Percentiles rank a stretch among this genome's conserved stretches.
These are phyloP conservation scores for Symbiotaphrina buchneri DNA, from an alignment of 495 filamentous ascomycete species.

Conservation along the genomic window DNA sequence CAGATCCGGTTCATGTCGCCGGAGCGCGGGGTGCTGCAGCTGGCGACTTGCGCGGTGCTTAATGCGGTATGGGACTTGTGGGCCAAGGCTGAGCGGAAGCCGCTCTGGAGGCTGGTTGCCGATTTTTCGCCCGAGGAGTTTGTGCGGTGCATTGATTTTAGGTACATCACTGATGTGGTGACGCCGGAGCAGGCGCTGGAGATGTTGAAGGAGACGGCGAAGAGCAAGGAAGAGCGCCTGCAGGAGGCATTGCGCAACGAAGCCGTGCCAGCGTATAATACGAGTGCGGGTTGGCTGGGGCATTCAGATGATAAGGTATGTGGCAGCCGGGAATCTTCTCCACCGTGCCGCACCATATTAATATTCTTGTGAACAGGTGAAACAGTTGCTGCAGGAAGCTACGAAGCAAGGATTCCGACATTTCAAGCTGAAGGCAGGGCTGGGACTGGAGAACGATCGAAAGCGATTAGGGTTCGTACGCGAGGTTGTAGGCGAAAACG, in stretches of 20 bases:
- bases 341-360: no score
- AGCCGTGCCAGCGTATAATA: slow-evolving; percentile 3
- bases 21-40: slow-evolving; percentile 2
- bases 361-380: no score
- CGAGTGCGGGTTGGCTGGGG: slow-evolving; percentile 2
- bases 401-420: slow-evolving; percentile 1
- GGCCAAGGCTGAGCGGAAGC: background rate
- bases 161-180: slow-evolving; percentile 4
- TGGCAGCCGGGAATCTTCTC: no score
- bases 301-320: slow-evolving; percentile 2
- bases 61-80: slow-evolving; percentile 5
- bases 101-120: slow-evolving; percentile 2
- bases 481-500: slow-evolving; percentile 2
- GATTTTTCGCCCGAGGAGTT: slow-evolving; percentile 3
- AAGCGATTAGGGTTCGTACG: slow-evolving; percentile 1
- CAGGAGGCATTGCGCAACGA: slow-evolving; percentile 1
- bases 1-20: slow-evolving; percentile 2
- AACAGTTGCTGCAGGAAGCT: background rate
- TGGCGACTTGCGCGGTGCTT: slow-evolving; percentile 1
- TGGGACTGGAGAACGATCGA: slow-evolving; percentile 1
- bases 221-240: slow-evolving; percentile 1
- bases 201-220: background rate
- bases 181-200: slow-evolving; percentile 3
- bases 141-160: slow-evolving; percentile 4
- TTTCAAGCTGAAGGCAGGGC: slow-evolving; percentile 4